Percentiles rank a stretch among this genome's conserved stretches.
These are phyloP conservation scores for Arachis hypogaea DNA, from an alignment of 306 rosid species.

Conservation along the genomic window DNA sequence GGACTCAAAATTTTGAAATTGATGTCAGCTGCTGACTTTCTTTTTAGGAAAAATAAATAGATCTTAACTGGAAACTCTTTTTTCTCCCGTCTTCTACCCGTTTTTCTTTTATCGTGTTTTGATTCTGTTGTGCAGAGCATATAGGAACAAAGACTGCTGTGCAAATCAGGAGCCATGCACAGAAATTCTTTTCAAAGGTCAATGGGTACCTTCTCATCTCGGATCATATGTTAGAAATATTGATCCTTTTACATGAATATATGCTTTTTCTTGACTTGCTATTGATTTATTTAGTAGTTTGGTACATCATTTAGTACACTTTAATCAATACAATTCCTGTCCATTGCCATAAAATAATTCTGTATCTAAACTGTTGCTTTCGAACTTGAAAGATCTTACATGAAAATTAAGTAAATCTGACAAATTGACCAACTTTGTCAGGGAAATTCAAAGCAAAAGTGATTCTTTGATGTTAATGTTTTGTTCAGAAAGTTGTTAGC, in stretches of 20 bases:
- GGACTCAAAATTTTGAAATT: conserved; percentile 24
- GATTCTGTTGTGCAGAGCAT: conserved; percentile 71
- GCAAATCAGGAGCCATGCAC: conserved; percentile 99
- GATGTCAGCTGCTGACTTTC: conserved; percentile 16
- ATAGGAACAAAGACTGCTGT: conserved; percentile 99
- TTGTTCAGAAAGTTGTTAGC: background rate
- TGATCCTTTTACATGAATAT: conserved; percentile 25
- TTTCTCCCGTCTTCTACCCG: conserved; percentile 9
- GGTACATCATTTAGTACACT: conserved; percentile 19
- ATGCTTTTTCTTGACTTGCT: conserved; percentile 24
- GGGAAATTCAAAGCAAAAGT: background rate
- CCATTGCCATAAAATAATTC: background rate
- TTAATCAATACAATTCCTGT: conserved; percentile 12
- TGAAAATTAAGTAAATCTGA: conserved; percentile 7
- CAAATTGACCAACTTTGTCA: conserved; percentile 19
- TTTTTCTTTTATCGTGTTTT: conserved; percentile 29
- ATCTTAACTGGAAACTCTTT: conserved; percentile 37
- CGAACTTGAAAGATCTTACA: conserved; percentile 22
- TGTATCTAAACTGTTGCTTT: conserved; percentile 12
- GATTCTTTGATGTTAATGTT: background rate
- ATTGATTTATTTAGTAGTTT: conserved; percentile 23
- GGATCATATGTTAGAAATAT: conserved; percentile 32
- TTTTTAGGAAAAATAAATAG: background rate
- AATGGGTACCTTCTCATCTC: conserved; percentile 57
- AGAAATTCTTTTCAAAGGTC: conserved; percentile 98